phyloP scores from a whole-genome alignment of 139 green algal genomes.

The Coccomyxa sp. region DNA sequence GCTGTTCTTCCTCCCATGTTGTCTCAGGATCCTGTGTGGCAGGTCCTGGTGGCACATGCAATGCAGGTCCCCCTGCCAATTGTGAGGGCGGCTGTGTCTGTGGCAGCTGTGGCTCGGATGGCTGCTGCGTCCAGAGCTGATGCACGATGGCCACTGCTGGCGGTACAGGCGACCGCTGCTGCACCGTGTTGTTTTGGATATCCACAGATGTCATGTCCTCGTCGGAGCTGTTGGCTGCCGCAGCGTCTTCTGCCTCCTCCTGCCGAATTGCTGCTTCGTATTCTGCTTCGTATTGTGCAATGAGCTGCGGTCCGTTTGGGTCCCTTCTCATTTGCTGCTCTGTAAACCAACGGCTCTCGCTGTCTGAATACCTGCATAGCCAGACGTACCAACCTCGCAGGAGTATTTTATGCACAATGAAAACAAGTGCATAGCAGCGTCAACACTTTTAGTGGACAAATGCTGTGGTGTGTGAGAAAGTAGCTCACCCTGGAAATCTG shows the following conservation, averaged over 20 bases:
- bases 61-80: not conserved
- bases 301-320: not conserved
- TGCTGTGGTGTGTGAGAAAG: not conserved
- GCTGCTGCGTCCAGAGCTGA: not conserved
- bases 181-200: not conserved
- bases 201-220: not conserved
- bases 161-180: not conserved
- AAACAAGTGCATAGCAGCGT: not conserved
- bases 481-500: constrained; percentile 8
- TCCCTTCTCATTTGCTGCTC: not conserved
- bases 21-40: not conserved
- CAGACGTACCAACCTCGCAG: not conserved
- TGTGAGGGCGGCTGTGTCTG: not conserved
- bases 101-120: not conserved
- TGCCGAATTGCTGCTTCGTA: not conserved
- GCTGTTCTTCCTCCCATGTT: too few species aligned
- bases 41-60: not conserved
- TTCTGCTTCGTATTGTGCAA: not conserved
- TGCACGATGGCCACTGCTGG: not conserved
- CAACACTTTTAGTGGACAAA: not conserved
- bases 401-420: not conserved
- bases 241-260: not conserved
- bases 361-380: not conserved
- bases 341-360: not conserved
- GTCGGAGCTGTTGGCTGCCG: not conserved